Percentiles rank a stretch among this genome's conserved stretches.
Conservation (phyloP, 495 filamentous ascomycete genomes). For the Hypoxylon intermedium region DNA sequence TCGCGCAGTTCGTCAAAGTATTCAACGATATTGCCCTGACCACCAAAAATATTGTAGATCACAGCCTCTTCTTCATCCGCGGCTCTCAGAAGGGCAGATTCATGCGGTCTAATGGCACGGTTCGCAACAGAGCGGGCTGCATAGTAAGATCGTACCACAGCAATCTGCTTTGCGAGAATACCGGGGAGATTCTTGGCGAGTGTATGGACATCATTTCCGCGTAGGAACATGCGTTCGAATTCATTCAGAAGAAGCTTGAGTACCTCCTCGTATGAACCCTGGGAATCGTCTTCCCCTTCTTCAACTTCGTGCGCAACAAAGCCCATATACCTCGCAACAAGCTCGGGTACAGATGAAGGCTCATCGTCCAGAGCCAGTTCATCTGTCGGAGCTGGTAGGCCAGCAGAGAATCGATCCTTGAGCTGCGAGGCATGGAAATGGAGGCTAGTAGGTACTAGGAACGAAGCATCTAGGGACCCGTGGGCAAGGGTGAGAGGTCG, state of each 20-base stretch:
- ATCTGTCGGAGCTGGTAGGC: slow-evolving; percentile 88
- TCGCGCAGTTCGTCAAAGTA: slow-evolving; percentile 97
- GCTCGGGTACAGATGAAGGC: slow-evolving; percentile 88
- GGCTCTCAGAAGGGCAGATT: slow-evolving; percentile 90
- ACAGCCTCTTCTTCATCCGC: slow-evolving; percentile 78
- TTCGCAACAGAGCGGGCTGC: slow-evolving; percentile 82
- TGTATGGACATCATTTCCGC: slow-evolving; percentile 95
- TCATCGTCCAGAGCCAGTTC: slow-evolving; percentile 98
- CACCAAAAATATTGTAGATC: slow-evolving; percentile 93
- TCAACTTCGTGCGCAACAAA: slow-evolving; percentile 85
- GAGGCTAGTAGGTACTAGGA: slow-evolving; percentile 89
- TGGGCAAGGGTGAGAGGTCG: slow-evolving; percentile 88
- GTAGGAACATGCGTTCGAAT: slow-evolving; percentile 92
- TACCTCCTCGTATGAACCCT: slow-evolving; percentile 84
- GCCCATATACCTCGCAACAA: slow-evolving; percentile 90
- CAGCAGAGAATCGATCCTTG: slow-evolving; percentile 82
- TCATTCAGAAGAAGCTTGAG: slow-evolving; percentile 89
- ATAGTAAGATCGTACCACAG: slow-evolving; percentile 88
- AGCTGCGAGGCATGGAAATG: slow-evolving; percentile 96
- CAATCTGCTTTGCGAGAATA: slow-evolving; percentile 85
- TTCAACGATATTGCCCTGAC: slow-evolving; percentile 99
- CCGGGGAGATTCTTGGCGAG: slow-evolving; percentile 83
- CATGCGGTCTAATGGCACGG: slow-evolving; percentile 82
- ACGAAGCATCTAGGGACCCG: slow-evolving; percentile 92
- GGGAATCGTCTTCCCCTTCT: slow-evolving; percentile 86